Conservation (phyloP, 2,329 filamentous ascomycete species). For the Coniochaeta pulveracea region DNA sequence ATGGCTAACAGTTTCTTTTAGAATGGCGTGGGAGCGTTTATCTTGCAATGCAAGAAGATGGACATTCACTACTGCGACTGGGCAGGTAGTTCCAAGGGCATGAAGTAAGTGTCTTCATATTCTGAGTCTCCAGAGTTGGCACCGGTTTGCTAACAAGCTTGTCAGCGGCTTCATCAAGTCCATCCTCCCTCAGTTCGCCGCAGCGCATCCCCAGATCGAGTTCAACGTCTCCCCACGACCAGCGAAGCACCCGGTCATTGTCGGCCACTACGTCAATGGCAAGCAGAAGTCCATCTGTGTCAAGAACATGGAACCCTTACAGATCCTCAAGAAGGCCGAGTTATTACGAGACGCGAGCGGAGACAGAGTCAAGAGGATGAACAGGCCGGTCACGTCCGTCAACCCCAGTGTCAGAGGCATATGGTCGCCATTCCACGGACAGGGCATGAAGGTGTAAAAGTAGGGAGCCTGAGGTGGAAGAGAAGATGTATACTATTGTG, state of each 20-base stretch:
- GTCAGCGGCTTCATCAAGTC: conserved; percentile 69
- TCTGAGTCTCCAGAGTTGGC: too few relatives aligned
- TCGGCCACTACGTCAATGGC: conserved; percentile 89
- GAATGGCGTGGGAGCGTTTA: conserved; percentile 96
- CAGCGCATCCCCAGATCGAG: conserved; percentile 76
- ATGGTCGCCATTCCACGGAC: conserved; percentile 60
- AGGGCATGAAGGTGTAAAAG: conserved; percentile 38
- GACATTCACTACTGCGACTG: conserved; percentile 97
- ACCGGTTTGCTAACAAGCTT: conserved; percentile 7
- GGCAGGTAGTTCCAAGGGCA: conserved; percentile 84
- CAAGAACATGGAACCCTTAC: conserved; percentile 67
- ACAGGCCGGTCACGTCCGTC: conserved; percentile 53
- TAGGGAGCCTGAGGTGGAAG: background rate
- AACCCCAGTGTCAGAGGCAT: conserved; percentile 58
- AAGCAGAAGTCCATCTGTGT: conserved; percentile 78
- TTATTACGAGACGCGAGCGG: conserved; percentile 64
- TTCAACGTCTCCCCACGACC: conserved; percentile 85
- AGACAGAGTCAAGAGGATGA: conserved; percentile 55
- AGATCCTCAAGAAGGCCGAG: conserved; percentile 72
- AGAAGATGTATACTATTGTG: too few relatives aligned
- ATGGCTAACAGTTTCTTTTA: conserved; percentile 25
- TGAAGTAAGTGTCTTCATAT: conserved; percentile 56
- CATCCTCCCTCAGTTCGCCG: conserved; percentile 66
- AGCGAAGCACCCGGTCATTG: conserved; percentile 78
- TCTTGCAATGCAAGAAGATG: conserved; percentile 91